Base-by-base conservation (phyloP, 2,329 filamentous ascomycete species). In the Fusarium kyushuense region DNA sequence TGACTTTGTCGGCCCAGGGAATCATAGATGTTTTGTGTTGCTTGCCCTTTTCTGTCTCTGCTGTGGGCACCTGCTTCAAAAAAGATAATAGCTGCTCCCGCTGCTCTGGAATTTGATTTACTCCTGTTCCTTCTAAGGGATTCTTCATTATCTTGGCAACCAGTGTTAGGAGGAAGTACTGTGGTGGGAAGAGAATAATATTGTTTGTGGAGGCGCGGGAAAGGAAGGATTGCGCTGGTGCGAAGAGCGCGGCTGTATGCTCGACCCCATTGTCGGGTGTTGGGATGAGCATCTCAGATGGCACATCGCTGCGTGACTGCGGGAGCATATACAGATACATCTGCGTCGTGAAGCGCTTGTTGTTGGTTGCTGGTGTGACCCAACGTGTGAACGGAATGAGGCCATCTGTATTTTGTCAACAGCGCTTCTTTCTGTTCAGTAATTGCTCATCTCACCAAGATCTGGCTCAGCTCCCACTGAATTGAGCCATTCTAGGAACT, bases 291-390 rank as follows among this genome's bases (percentile, higher is more conserved):
- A 84, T 88, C 74, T 85, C 86, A 4, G 78, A 76, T 3, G 79
- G 74, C 46, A 76, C 62, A 8, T 69, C 47, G 9, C 66, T 63
- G 16, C 65, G 69, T 52, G 73, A 72, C 2, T 77, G 79, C 0
- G 94, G 94, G 4, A 97, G 84, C 78, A 96, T 90, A 79, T 97
- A 97, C 13, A 98, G 78, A 79, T 98, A 99, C 95, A 98, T 98
- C 76, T 97, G 94, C 1, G 95, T 97, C 0, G 92, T 93, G 80
- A 96, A 99, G 45, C 96, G 87, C 72, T 90, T 93, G 0, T 89
- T 86, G 2, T 90, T 82, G 64, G 87, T 88, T 1, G 83, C 79
- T 0, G 95, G 95, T 4, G 96, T 98, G 57, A 98, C 85, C 96
- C 96, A 98, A 54, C 93, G 88, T 0, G 94, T 97, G 75, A 97